Percentiles rank a stretch among this genome's conserved stretches.
Conservation (phyloP, 441 rosid species). For the Jatropha multifida region DNA sequence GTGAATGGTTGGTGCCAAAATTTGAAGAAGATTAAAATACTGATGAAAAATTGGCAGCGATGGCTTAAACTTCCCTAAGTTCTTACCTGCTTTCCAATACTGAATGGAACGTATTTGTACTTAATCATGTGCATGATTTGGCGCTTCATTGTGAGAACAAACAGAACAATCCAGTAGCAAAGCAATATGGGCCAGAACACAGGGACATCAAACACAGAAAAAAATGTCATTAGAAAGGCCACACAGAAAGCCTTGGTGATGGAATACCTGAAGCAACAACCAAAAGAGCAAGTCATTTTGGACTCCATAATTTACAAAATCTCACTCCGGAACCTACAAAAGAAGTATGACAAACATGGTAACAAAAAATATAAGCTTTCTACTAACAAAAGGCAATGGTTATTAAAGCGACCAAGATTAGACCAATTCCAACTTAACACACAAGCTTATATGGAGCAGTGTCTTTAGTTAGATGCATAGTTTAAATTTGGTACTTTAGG, state of each 20-base stretch:
- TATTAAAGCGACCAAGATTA: neutral
- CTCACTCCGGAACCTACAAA: neutral
- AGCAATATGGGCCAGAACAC: conserved; percentile 78
- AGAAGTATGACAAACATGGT: neutral
- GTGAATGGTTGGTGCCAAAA: neutral
- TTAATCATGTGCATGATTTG: conserved; percentile 73
- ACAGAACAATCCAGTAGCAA: conserved; percentile 64
- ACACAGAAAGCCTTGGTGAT: conserved; percentile 67
- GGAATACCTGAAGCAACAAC: conserved; percentile 51
- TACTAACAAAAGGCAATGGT: neutral
- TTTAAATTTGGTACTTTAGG: neutral
- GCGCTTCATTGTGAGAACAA: conserved; percentile 69
- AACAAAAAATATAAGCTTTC: neutral
- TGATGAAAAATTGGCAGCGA: neutral
- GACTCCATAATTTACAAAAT: neutral
- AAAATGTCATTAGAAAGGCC: conserved; percentile 70
- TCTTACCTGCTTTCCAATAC: conserved; percentile 67
- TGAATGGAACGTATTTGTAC: conserved; percentile 68
- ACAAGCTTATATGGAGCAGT: conserved; percentile 4
- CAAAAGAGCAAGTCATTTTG: conserved; percentile 3
- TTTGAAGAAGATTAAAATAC: neutral
- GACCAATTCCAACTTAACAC: neutral
- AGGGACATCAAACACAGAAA: conserved; percentile 65
- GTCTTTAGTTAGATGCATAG: neutral
- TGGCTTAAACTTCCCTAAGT: conserved; percentile 12